A percentile compares a stretch with the other conserved stretches of the same genome.
These are phyloP conservation scores for Circinella umbellata DNA, from an alignment of 371 early-diverging fungal species.

Conservation along the genomic window DNA sequence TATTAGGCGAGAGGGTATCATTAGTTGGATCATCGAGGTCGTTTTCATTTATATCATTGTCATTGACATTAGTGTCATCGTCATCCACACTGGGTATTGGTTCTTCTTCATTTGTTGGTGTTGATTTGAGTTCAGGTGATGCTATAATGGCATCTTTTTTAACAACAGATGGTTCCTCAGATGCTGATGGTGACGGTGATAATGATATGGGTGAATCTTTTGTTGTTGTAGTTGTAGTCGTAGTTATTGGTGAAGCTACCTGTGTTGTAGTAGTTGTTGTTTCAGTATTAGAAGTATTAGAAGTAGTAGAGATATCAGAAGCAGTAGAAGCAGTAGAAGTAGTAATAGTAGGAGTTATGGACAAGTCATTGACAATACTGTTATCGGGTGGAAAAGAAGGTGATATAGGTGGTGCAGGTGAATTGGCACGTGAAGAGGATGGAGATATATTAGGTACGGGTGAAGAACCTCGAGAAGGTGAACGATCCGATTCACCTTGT, in stretches of 20 bases:
- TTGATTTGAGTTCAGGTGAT: not conserved
- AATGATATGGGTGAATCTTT: not conserved
- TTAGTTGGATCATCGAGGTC: not conserved
- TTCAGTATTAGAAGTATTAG: too few species aligned
- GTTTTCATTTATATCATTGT: too few species aligned
- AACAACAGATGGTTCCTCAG: too few species aligned
- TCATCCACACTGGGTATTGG: not conserved
- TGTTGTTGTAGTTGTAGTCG: not conserved
- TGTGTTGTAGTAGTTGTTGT: too few species aligned
- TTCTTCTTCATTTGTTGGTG: not conserved
- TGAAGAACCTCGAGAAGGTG: slow-evolving; percentile 11
- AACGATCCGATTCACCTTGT: slow-evolving; percentile 10
- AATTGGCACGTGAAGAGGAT: slow-evolving; percentile 3
- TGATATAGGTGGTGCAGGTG: not conserved
- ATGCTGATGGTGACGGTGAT: too few species aligned
- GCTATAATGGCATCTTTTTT: not conserved
- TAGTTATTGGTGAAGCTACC: too few species aligned
- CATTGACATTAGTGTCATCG: too few species aligned
- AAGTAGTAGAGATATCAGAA: too few species aligned
- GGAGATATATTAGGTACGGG: slow-evolving; percentile 3
- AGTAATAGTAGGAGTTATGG: too few species aligned
- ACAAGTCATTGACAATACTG: too few species aligned
- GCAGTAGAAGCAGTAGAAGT: too few species aligned
- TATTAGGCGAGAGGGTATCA: not conserved
- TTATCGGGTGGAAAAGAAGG: not conserved